Conservation (phyloP, 768 basidiomycete genomes). For the Termitomyces sp. region DNA sequence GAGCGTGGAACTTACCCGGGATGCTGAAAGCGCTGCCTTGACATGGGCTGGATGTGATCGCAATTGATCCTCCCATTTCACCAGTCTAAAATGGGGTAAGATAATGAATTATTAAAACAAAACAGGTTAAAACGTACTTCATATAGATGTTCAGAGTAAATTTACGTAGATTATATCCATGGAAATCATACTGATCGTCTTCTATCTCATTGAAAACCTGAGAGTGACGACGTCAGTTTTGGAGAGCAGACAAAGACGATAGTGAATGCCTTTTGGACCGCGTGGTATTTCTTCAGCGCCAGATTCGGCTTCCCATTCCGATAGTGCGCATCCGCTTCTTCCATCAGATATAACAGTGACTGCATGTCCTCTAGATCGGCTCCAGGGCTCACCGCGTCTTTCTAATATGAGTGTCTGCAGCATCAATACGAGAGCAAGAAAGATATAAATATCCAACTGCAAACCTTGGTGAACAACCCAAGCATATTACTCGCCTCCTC, state of each 20-base stretch:
- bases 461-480: slow-evolving; percentile 89
- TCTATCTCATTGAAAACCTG: slow-evolving; percentile 85
- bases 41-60: slow-evolving; percentile 77
- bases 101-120: not conserved
- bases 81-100: slow-evolving; percentile 44
- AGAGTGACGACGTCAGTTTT: not conserved
- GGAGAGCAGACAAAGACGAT: not conserved
- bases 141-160: slow-evolving; percentile 84
- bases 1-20: slow-evolving; percentile 45
- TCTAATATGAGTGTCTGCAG: slow-evolving; percentile 42
- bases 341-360: slow-evolving; percentile 79
- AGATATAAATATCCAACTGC: slow-evolving; percentile 12
- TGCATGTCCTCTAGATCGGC: slow-evolving; percentile 95
- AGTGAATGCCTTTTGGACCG: slow-evolving; percentile 64
- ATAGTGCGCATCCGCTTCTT: slow-evolving; percentile 74
- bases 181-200: slow-evolving; percentile 98
- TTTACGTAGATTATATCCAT: slow-evolving; percentile 89
- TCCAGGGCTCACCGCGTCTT: slow-evolving; percentile 74
- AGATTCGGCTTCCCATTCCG: slow-evolving; percentile 63
- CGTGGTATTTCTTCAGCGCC: slow-evolving; percentile 83
- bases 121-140: slow-evolving; percentile 49
- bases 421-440: slow-evolving; percentile 2
- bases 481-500: slow-evolving; percentile 73
- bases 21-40: slow-evolving; percentile 65
- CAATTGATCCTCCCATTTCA: slow-evolving; percentile 79